A percentile compares a stretch with the other conserved stretches of the same genome.
Evolutionary conservation across 176 grass and related monocot genomes (phyloP).

Genomic region (Neostapfia colusana): DNA sequence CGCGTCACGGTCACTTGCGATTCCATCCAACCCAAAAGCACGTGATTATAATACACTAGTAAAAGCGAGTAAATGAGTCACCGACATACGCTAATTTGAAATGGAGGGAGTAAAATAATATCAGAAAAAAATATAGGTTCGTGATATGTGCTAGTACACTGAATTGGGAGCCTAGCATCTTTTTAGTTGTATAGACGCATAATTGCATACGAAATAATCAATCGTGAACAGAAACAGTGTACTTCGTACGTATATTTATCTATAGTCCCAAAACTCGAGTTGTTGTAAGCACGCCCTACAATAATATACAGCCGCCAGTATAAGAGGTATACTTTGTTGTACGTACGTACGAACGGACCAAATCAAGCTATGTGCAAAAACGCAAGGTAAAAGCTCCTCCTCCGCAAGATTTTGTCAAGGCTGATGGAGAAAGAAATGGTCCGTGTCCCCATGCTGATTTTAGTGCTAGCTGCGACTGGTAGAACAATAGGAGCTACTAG

Average conservation of each 20-base stretch:
- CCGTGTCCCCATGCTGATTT: not conserved
- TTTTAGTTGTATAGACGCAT: not conserved
- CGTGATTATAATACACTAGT: not conserved
- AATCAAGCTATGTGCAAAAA: not conserved
- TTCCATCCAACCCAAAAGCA: constrained; percentile 7
- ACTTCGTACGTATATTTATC: no score
- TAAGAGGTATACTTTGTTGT: constrained; percentile 12
- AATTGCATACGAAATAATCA: not conserved
- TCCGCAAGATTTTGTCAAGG: constrained; percentile 19
- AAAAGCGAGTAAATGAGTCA: not conserved
- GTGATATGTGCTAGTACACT: not conserved
- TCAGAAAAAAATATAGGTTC: no score
- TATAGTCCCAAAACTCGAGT: no score
- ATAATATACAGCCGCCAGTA: not conserved
- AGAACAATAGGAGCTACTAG: constrained; percentile 36
- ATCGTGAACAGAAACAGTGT: not conserved
- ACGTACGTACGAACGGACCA: constrained; percentile 12
- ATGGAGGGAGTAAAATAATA: no score
- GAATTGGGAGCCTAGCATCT: not conserved
- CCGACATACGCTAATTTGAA: not conserved
- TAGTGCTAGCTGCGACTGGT: not conserved
- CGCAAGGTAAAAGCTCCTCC: not conserved
- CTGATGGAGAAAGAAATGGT: constrained; percentile 14
- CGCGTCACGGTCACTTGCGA: constrained; percentile 2
- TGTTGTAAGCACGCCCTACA: not conserved